phyloP scores from a whole-genome alignment of 2,329 filamentous ascomycete species.

The Lecanosticta acicola region DNA sequence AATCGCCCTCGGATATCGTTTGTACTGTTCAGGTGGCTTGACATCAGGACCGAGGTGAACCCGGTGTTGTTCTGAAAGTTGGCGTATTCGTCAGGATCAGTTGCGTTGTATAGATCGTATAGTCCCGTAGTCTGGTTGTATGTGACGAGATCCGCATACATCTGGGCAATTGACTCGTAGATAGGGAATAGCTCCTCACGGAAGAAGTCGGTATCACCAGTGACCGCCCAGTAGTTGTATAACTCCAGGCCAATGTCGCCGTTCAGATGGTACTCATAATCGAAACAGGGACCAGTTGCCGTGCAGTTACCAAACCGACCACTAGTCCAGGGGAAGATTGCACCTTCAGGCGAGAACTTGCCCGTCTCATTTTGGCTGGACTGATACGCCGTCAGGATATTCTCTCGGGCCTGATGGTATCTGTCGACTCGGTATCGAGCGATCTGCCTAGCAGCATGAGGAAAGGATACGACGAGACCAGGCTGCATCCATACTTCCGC shows the following conservation, averaged over 20 bases:
- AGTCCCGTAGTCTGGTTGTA: constrained; percentile 53
- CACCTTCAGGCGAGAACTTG: constrained; percentile 52
- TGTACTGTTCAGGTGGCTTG: constrained; percentile 50
- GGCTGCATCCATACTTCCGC: constrained; percentile 65
- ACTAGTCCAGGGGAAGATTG: constrained; percentile 63
- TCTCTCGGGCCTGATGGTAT: constrained; percentile 55
- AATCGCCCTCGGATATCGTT: constrained; percentile 55
- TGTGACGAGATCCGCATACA: constrained; percentile 56
- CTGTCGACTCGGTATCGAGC: constrained; percentile 58
- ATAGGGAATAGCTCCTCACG: constrained; percentile 55
- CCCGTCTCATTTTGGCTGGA: constrained; percentile 56
- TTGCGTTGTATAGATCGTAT: constrained; percentile 56
- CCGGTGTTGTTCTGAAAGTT: constrained; percentile 62
- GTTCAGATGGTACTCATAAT: constrained; percentile 68
- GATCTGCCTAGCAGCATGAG: constrained; percentile 57
- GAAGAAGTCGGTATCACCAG: constrained; percentile 55
- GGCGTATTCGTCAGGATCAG: constrained; percentile 67
- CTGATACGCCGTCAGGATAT: constrained; percentile 50
- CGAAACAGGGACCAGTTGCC: constrained; percentile 55
- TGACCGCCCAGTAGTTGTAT: constrained; percentile 56
- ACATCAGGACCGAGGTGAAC: constrained; percentile 61
- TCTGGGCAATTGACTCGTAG: constrained; percentile 57
- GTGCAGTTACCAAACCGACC: constrained; percentile 65
- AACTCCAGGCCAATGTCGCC: constrained; percentile 61
- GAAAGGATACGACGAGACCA: constrained; percentile 58